Conservation (phyloP, 768 basidiomycete species). For the Lactarius akahatsu region DNA sequence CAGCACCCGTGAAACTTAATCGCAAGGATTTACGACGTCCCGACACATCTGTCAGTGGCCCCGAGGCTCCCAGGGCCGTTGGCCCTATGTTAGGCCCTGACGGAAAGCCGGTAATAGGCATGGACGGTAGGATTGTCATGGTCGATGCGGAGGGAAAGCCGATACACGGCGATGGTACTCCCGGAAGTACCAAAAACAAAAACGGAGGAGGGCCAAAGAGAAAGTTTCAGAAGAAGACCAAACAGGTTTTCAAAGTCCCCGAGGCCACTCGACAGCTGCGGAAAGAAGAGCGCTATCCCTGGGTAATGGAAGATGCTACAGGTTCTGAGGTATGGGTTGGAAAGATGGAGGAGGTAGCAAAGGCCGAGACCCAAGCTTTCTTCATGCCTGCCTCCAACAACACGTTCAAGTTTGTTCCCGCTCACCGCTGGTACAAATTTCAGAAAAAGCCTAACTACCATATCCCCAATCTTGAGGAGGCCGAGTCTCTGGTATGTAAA, state of each 20-base stretch:
- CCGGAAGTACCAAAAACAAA: conserved; percentile 45
- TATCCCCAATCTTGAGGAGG: conserved; percentile 64
- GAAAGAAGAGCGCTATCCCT: conserved; percentile 85
- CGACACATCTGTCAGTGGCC: conserved; percentile 35
- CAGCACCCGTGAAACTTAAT: conserved; percentile 79
- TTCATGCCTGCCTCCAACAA: conserved; percentile 83
- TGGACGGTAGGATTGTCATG: conserved; percentile 78
- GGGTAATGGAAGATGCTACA: conserved; percentile 84
- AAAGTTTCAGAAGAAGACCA: conserved; percentile 78
- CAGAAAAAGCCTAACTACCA: conserved; percentile 80
- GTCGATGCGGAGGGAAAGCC: conserved; percentile 75
- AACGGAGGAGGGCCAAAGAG: conserved; percentile 50
- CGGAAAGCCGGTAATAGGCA: conserved; percentile 79
- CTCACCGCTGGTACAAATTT: conserved; percentile 91
- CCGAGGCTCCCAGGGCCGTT: conserved; percentile 49
- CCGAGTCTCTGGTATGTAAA: conserved; percentile 60
- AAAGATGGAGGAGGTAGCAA: conserved; percentile 73
- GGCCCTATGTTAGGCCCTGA: conserved; percentile 78
- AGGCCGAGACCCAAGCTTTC: conserved; percentile 71
- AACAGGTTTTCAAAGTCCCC: conserved; percentile 77
- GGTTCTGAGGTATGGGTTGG: conserved; percentile 77
- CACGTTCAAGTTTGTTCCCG: conserved; percentile 84
- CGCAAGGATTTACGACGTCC: conserved; percentile 74
- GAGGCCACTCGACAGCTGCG: conserved; percentile 76
- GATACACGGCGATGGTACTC: conserved; percentile 47